Percentiles rank a stretch among this genome's conserved stretches.
These are phyloP conservation scores for Capillidium rhysosporum DNA, from an alignment of 371 early-diverging fungal genomes.

Conservation along the genomic window DNA sequence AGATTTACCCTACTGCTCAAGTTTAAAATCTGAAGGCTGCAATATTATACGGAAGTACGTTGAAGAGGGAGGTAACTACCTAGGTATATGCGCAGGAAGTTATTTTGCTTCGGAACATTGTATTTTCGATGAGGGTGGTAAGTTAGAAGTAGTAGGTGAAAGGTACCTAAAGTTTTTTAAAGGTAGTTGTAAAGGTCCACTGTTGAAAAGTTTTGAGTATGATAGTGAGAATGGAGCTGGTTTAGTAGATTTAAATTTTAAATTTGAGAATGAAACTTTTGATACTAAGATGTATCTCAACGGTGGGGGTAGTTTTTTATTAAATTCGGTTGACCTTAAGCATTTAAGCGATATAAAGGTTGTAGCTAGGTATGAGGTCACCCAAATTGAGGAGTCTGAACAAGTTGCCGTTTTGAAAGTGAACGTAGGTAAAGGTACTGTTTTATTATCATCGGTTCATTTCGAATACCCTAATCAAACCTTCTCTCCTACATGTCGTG, in stretches of 20 bases:
- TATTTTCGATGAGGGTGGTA: slow-evolving; percentile 53
- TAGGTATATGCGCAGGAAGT: slow-evolving; percentile 88
- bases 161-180: slow-evolving; percentile 52
- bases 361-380: slow-evolving; percentile 32
- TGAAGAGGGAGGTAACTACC: slow-evolving; percentile 53
- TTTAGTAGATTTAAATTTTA: slow-evolving; percentile 6
- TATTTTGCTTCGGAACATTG: slow-evolving; percentile 53
- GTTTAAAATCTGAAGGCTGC: slow-evolving; percentile 35
- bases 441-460: slow-evolving; percentile 45
- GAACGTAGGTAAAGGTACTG: slow-evolving; percentile 34
- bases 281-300: slow-evolving; percentile 32
- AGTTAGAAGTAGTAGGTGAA: slow-evolving; percentile 43
- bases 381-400: slow-evolving; percentile 11
- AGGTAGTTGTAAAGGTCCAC: slow-evolving; percentile 49
- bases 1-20: slow-evolving; percentile 56
- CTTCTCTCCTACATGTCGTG: neutral
- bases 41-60: slow-evolving; percentile 49
- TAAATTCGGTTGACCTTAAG: slow-evolving; percentile 17
- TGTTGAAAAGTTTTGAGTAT: slow-evolving; percentile 60
- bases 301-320: slow-evolving; percentile 51
- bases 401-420: slow-evolving; percentile 29
- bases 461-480: slow-evolving; percentile 25
- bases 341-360: slow-evolving; percentile 20
- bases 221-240: slow-evolving; percentile 46
- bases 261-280: neutral